Evolutionary conservation across 202 grass and related monocot species (phyloP).

Genomic region (Schoenoplectus tabernaemontani): DNA sequence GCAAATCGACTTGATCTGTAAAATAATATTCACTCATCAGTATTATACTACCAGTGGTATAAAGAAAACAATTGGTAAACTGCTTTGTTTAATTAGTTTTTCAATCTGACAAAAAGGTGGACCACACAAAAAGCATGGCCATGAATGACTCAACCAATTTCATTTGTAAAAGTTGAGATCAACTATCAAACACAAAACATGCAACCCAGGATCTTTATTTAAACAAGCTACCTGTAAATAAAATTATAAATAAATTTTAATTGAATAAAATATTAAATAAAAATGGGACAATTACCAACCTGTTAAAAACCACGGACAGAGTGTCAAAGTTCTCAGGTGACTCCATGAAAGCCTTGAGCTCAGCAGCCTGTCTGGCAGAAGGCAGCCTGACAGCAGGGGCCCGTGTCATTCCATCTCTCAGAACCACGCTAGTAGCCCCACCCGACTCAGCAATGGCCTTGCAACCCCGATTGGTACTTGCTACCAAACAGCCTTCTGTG

Average conservation of each 20-base stretch:
- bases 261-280: neutral
- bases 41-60: neutral
- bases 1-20: conserved; percentile 87
- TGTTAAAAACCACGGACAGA: conserved; percentile 64
- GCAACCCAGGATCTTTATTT: conserved; percentile 21
- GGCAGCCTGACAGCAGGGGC: conserved; percentile 56
- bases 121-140: conserved; percentile 6
- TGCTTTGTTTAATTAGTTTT: conserved; percentile 17
- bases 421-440: conserved; percentile 67
- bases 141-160: conserved; percentile 1
- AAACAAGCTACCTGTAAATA: neutral
- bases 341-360: conserved; percentile 90
- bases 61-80: conserved; percentile 4
- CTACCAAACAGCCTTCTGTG: conserved; percentile 86
- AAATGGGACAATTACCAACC: conserved; percentile 29
- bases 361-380: conserved; percentile 45
- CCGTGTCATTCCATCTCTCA: conserved; percentile 71
- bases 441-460: conserved; percentile 83
- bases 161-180: neutral
- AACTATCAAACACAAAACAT: conserved; percentile 20
- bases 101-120: conserved; percentile 9
- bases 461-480: conserved; percentile 90
- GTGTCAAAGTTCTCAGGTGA: conserved; percentile 64
- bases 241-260: neutral
- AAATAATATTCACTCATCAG: conserved; percentile 7